Evolutionary conservation across 2,329 filamentous ascomycete genomes (phyloP).

Genomic region (Colletotrichum echinochloae): DNA sequence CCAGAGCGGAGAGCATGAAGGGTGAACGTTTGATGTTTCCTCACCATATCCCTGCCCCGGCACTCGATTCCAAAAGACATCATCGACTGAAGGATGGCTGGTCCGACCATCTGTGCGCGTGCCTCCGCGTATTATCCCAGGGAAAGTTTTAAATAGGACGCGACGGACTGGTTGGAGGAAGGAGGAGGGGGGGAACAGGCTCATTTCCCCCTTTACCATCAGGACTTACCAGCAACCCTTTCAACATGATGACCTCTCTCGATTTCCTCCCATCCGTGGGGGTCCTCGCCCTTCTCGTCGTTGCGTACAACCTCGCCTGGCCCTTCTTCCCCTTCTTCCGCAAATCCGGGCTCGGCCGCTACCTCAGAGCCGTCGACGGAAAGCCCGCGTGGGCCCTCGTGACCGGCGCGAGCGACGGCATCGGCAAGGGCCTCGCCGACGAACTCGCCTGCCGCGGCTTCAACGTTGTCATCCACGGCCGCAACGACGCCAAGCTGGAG

Average conservation of each 20-base stretch:
- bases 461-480: slow-evolving; percentile 69
- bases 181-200: no score
- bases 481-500: slow-evolving; percentile 61
- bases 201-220: background rate
- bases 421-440: slow-evolving; percentile 62
- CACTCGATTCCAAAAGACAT: slow-evolving; percentile 15
- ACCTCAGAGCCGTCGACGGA: slow-evolving; percentile 42
- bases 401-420: slow-evolving; percentile 67
- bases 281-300: slow-evolving; percentile 11
- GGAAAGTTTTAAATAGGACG: slow-evolving; percentile 3
- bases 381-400: slow-evolving; percentile 58
- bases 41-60: slow-evolving; percentile 28
- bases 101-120: slow-evolving; percentile 2
- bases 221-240: background rate
- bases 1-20: slow-evolving; percentile 20
- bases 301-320: slow-evolving; percentile 26
- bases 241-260: slow-evolving; percentile 7
- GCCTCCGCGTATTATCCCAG: background rate
- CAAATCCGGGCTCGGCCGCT: slow-evolving; percentile 42
- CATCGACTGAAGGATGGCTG: slow-evolving; percentile 21
- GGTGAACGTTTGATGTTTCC: slow-evolving; percentile 17
- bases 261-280: slow-evolving; percentile 10
- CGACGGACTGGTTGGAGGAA: background rate
- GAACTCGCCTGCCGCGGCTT: slow-evolving; percentile 65
- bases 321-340: slow-evolving; percentile 28